phyloP scores from a whole-genome alignment of 106 monocot genomes.

The Dactylorhiza incarnata region DNA sequence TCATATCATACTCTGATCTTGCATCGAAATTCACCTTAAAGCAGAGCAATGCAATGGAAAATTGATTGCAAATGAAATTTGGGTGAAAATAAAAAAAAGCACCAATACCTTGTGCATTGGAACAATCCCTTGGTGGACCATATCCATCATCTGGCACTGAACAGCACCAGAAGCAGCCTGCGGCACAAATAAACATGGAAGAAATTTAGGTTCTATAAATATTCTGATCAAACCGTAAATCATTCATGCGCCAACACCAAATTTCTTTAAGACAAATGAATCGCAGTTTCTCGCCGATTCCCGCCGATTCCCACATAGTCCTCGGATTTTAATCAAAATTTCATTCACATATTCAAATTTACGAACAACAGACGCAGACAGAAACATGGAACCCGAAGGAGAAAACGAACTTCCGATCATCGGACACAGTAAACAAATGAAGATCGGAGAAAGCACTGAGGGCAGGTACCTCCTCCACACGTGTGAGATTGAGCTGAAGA shows the following conservation, averaged over 20 bases:
- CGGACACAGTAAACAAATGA: not conserved
- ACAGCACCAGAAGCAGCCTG: constrained; percentile 92
- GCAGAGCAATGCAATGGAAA: not conserved
- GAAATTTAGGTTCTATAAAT: not conserved
- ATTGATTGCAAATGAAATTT: not conserved
- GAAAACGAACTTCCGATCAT: not conserved
- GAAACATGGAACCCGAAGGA: not conserved
- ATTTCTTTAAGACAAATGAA: not conserved
- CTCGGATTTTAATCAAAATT: not conserved
- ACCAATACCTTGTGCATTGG: constrained; percentile 80
- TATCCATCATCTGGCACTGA: constrained; percentile 93
- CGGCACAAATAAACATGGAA: not conserved
- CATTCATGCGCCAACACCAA: not conserved
- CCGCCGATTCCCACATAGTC: not conserved
- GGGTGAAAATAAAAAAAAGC: not conserved
- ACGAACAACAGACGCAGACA: not conserved
- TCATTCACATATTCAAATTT: not conserved
- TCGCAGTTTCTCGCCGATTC: not conserved
- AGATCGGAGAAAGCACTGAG: not conserved
- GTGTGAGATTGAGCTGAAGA: constrained; percentile 25
- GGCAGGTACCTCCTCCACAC: constrained; percentile 22
- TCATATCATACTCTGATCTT: constrained; percentile 86
- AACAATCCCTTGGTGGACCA: constrained; percentile 74
- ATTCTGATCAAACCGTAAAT: not conserved
- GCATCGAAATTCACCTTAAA: constrained; percentile 93